phyloP scores from a whole-genome alignment of 106 monocot species.

The Xerophyta viscosa region DNA sequence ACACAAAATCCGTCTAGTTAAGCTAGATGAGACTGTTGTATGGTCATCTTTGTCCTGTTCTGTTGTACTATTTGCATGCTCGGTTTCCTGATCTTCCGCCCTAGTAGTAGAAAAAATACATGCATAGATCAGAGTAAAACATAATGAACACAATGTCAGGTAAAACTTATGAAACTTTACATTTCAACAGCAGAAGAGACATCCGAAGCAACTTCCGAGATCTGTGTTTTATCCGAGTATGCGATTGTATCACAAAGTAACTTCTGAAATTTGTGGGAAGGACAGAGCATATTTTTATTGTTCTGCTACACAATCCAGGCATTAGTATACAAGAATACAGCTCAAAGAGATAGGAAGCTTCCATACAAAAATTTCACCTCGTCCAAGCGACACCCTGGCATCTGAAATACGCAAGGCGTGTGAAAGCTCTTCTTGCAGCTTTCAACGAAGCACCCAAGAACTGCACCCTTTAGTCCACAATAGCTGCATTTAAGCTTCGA shows the following conservation, averaged over 20 bases:
- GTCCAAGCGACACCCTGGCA: slow-evolving; percentile 58
- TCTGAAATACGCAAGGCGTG: slow-evolving; percentile 56
- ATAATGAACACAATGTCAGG: background rate
- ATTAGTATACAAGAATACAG: too few relatives aligned
- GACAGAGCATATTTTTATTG: slow-evolving; percentile 71
- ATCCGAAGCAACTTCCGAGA: too few relatives aligned
- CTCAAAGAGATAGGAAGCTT: too few relatives aligned
- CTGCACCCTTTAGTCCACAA: slow-evolving; percentile 76
- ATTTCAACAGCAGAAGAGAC: background rate
- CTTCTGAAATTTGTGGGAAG: slow-evolving; percentile 43
- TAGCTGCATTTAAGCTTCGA: slow-evolving; percentile 61
- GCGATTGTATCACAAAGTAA: slow-evolving; percentile 71
- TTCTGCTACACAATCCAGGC: slow-evolving; percentile 26
- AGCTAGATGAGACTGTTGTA: slow-evolving; percentile 26
- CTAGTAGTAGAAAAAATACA: slow-evolving; percentile 14
- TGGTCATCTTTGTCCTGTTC: slow-evolving; percentile 2
- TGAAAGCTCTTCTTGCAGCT: slow-evolving; percentile 62
- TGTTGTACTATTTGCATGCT: slow-evolving; percentile 5
- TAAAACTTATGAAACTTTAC: background rate
- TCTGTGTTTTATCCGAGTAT: slow-evolving; percentile 21
- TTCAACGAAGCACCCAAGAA: slow-evolving; percentile 63
- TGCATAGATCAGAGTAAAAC: background rate
- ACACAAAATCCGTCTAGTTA: slow-evolving; percentile 58
- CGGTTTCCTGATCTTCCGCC: slow-evolving; percentile 6
- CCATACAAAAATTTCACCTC: slow-evolving; percentile 23